Conservation (phyloP, 352 stramenopile species). For the Lagenidium giganteum region DNA sequence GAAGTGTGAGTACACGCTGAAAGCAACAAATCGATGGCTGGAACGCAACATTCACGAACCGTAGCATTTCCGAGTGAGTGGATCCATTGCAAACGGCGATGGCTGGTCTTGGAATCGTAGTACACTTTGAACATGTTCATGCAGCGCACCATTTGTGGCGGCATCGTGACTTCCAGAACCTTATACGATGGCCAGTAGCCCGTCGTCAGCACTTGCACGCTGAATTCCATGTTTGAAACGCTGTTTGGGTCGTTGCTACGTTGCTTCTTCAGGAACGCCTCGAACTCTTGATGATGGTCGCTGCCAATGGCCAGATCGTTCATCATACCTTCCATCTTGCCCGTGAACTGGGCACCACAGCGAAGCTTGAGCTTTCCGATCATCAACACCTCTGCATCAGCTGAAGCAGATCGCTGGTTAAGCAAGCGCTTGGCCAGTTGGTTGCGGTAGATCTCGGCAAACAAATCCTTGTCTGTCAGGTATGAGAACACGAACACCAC, state of each 20-base stretch:
- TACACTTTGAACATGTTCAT: conserved; percentile 97
- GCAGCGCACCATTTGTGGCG: conserved; percentile 90
- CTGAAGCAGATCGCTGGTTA: conserved; percentile 96
- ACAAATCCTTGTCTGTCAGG: conserved; percentile 99
- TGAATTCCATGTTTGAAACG: conserved; percentile 89
- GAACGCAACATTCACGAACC: conserved; percentile 26
- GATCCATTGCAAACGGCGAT: conserved; percentile 96
- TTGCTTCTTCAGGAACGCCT: conserved; percentile 87
- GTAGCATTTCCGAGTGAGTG: conserved; percentile 96
- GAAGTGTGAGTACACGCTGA: no score
- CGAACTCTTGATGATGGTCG: conserved; percentile 97
- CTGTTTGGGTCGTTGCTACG: conserved; percentile 52
- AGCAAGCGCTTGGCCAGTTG: conserved; percentile 98
- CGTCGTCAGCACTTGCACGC: conserved; percentile 97
- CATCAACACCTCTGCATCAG: conserved; percentile 98
- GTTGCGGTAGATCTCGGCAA: conserved; percentile 98
- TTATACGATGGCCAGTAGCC: conserved; percentile 99
- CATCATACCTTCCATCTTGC: conserved; percentile 99
- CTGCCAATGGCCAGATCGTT: conserved; percentile 97
- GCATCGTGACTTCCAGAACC: conserved; percentile 94
- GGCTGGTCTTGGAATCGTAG: conserved; percentile 91
- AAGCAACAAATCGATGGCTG: neutral
- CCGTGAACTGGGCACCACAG: conserved; percentile 99
- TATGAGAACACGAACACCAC: conserved; percentile 99
- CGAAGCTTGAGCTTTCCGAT: conserved; percentile 99